Evolutionary conservation across 2,329 filamentous ascomycete genomes (phyloP).

Genomic region (Epichloe scottii): DNA sequence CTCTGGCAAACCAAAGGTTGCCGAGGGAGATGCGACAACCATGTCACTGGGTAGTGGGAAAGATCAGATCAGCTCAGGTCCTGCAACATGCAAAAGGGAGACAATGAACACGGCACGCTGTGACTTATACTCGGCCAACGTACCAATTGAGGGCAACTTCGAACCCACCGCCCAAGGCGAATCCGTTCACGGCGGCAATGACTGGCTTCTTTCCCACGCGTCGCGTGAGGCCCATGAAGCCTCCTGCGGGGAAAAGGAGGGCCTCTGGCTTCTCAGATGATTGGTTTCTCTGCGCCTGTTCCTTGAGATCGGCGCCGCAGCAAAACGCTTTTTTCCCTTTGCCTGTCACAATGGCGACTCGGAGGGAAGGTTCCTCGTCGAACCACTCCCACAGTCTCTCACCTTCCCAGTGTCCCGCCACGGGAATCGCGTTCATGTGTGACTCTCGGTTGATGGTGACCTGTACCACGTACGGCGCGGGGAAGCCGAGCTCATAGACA

Average conservation of each 20-base stretch:
- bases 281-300: slow-evolving; percentile 21
- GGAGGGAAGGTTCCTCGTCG: slow-evolving; percentile 34
- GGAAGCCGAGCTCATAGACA: slow-evolving; percentile 26
- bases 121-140: slow-evolving; percentile 7
- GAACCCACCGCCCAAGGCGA: slow-evolving; percentile 43
- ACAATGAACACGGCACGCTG: no score
- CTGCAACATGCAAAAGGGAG: not conserved
- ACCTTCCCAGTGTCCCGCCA: slow-evolving; percentile 34
- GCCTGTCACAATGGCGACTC: slow-evolving; percentile 37
- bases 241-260: slow-evolving; percentile 23
- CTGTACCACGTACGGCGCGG: slow-evolving; percentile 33
- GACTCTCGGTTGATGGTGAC: slow-evolving; percentile 39
- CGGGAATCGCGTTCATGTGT: slow-evolving; percentile 33
- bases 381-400: slow-evolving; percentile 39
- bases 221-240: slow-evolving; percentile 36
- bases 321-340: slow-evolving; percentile 40
- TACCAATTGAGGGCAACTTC: slow-evolving; percentile 44
- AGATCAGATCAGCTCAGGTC: not conserved
- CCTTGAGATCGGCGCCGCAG: slow-evolving; percentile 42
- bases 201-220: slow-evolving; percentile 47
- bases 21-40: slow-evolving; percentile 37
- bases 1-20: slow-evolving; percentile 40
- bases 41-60: slow-evolving; percentile 27
- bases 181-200: slow-evolving; percentile 46
- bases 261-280: slow-evolving; percentile 8